Percentiles rank a stretch among this genome's conserved stretches.
Conservation (phyloP, 768 basidiomycete genomes). For the Termitomyces sp. region DNA sequence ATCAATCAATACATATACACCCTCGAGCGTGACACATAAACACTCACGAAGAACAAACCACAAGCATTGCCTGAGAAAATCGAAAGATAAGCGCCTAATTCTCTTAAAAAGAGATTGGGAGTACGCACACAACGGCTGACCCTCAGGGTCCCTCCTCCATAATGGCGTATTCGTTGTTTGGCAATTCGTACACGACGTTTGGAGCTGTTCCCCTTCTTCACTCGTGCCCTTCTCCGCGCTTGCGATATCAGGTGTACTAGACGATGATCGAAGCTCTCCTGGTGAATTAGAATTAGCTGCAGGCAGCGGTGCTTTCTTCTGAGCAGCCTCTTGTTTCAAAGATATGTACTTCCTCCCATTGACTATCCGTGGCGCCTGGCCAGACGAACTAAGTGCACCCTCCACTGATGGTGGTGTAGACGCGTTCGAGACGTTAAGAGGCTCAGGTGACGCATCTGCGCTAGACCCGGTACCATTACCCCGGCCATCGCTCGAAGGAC, state of each 20-base stretch:
- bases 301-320: constrained; percentile 46
- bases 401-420: constrained; percentile 74
- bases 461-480: constrained; percentile 66
- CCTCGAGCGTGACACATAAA: background rate
- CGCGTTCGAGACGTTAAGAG: constrained; percentile 64
- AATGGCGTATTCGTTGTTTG: constrained; percentile 93
- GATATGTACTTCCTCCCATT: constrained; percentile 60
- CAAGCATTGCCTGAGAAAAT: constrained; percentile 73
- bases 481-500: constrained; percentile 84
- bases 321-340: constrained; percentile 55
- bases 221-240: constrained; percentile 38
- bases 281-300: constrained; percentile 24
- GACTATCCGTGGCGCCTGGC: constrained; percentile 22
- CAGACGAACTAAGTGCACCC: constrained; percentile 29
- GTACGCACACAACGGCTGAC: constrained; percentile 81
- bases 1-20: constrained; percentile 8
- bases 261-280: constrained; percentile 48
- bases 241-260: constrained; percentile 65
- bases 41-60: constrained; percentile 86
- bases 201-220: constrained; percentile 68
- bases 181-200: constrained; percentile 91
- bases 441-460: constrained; percentile 72
- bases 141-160: constrained; percentile 91
- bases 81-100: constrained; percentile 17
- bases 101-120: background rate